A percentile compares a stretch with the other conserved stretches of the same genome.
phyloP scores from a whole-genome alignment of 169 alveolate genomes.

The Eimeria zaria region DNA sequence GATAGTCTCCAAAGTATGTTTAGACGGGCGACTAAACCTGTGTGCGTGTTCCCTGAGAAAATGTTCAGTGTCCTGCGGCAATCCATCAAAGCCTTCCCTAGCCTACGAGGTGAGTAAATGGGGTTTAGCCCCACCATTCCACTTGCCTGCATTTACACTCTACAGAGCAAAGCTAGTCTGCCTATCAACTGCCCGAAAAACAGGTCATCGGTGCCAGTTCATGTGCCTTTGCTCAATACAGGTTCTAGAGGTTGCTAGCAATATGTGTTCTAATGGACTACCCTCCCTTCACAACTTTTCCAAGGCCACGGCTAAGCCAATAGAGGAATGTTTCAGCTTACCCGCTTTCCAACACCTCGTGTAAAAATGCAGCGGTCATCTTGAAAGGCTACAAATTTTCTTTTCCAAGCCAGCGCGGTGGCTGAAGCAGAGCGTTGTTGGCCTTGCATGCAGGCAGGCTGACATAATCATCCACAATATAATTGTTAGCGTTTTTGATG shows the following conservation, averaged over 20 bases:
- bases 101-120: not conserved
- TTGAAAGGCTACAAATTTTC: no score
- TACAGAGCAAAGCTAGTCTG: not conserved
- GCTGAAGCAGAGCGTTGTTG: no score
- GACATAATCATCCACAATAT: no score
- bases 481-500: no score
- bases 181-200: not conserved
- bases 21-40: not conserved
- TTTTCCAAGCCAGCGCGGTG: no score
- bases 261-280: not conserved
- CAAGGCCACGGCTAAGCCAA: conserved; percentile 29
- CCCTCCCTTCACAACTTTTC: conserved; percentile 26
- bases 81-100: not conserved
- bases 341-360: not conserved
- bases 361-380: no score
- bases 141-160: not conserved
- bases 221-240: not conserved
- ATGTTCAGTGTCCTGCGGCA: not conserved
- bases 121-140: not conserved
- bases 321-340: conserved; percentile 20
- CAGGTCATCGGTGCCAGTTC: no score
- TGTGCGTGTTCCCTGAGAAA: not conserved
- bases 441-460: no score
- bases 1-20: not conserved
- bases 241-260: conserved; percentile 32